phyloP scores from a whole-genome alignment of 2,329 filamentous ascomycete species.

The Camillea tinctor region DNA sequence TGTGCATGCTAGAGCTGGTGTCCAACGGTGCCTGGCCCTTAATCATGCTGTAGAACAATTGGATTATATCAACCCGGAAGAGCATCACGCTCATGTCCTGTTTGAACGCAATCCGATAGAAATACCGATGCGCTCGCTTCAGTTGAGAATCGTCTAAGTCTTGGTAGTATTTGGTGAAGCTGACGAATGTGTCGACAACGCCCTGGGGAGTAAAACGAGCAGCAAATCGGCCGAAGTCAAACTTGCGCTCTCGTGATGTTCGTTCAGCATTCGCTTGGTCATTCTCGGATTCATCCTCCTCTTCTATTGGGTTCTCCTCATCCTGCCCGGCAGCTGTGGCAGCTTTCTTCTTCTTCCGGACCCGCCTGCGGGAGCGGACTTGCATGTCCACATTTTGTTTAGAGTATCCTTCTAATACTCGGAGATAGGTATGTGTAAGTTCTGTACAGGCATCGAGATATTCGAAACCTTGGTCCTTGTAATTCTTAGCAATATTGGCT shows the following conservation, averaged over 20 bases:
- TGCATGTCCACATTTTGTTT: conserved; percentile 95
- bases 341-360: conserved; percentile 70
- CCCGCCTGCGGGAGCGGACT: conserved; percentile 75
- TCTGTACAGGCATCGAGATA: conserved; percentile 93
- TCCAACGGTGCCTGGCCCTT: conserved; percentile 81
- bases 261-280: conserved; percentile 70
- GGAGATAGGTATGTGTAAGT: conserved; percentile 84
- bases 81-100: conserved; percentile 86
- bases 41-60: conserved; percentile 85
- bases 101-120: conserved; percentile 93
- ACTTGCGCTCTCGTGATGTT: conserved; percentile 79
- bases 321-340: conserved; percentile 43
- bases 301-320: conserved; percentile 52
- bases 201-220: conserved; percentile 78
- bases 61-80: conserved; percentile 87
- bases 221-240: conserved; percentile 85
- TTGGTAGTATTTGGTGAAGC: conserved; percentile 74
- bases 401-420: conserved; percentile 88
- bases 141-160: conserved; percentile 79
- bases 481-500: conserved; percentile 75
- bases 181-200: conserved; percentile 85
- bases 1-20: conserved; percentile 63
- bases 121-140: conserved; percentile 89
- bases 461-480: conserved; percentile 90
- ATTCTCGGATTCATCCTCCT: conserved; percentile 68